phyloP scores from a whole-genome alignment of 2,329 filamentous ascomycete species.

The Diaporthe caulivora region DNA sequence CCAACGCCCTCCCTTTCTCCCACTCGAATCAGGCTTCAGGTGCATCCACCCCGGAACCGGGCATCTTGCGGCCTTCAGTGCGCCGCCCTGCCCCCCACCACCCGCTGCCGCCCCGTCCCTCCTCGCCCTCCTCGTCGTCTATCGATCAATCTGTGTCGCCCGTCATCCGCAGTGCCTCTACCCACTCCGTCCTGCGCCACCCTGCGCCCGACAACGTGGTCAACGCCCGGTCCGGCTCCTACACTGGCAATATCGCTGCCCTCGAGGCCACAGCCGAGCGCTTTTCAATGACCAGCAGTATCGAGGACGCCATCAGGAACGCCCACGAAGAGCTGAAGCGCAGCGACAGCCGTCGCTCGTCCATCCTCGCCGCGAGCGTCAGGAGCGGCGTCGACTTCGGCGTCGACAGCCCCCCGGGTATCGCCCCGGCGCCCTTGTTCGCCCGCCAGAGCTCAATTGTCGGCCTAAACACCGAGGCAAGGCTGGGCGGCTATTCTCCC shows the following conservation, averaged over 20 bases:
- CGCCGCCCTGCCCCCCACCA: conserved; percentile 29
- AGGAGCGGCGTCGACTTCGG: conserved; percentile 47
- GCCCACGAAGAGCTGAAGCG: conserved; percentile 79
- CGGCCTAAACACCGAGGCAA: conserved; percentile 75
- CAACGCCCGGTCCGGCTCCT: conserved; percentile 71
- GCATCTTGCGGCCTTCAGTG: conserved; percentile 34
- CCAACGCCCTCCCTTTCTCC: conserved; percentile 17
- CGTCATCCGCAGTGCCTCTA: conserved; percentile 62
- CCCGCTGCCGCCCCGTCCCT: conserved; percentile 33
- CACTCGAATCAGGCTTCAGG: conserved; percentile 32
- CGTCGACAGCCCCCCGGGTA: conserved; percentile 41
- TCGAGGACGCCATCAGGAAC: conserved; percentile 82
- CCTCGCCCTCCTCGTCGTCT: conserved; percentile 33
- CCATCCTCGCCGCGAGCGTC: conserved; percentile 66
- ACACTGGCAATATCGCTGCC: conserved; percentile 76
- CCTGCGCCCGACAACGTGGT: conserved; percentile 68
- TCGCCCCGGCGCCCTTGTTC: conserved; percentile 43
- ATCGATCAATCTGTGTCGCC: conserved; percentile 44
- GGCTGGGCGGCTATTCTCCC: conserved; percentile 78
- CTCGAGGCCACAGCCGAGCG: conserved; percentile 82
- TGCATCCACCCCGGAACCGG: conserved; percentile 37
- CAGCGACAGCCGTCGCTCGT: conserved; percentile 75
- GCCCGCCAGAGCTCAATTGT: conserved; percentile 70
- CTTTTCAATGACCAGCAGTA: conserved; percentile 79
- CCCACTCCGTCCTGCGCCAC: conserved; percentile 63